phyloP scores from a whole-genome alignment of 805 yeast genomes.

The Clavispora vitiphila region DNA sequence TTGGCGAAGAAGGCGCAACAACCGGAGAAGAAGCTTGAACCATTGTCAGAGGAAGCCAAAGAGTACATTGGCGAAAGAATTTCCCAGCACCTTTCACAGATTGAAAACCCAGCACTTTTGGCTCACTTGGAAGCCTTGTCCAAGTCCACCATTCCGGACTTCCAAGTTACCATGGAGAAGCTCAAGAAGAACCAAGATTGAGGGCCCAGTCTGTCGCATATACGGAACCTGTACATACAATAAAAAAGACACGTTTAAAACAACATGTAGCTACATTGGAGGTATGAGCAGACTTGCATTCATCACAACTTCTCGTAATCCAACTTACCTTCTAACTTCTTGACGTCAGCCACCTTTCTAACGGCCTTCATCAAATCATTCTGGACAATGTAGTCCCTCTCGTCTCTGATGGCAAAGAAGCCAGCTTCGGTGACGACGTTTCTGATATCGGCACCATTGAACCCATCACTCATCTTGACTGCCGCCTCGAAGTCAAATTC shows the following conservation, averaged over 20 bases:
- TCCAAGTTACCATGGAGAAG: constrained; percentile 21
- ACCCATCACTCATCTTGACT: constrained; percentile 98
- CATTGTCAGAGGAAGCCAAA: constrained; percentile 49
- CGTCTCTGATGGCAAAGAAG: constrained; percentile 95
- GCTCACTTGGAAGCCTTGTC: constrained; percentile 39
- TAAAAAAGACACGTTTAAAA: neutral
- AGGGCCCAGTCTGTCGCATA: neutral
- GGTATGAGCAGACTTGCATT: neutral
- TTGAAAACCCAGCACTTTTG: constrained; percentile 31
- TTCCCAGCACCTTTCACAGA: constrained; percentile 34
- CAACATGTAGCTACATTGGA: neutral
- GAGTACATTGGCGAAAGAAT: constrained; percentile 49
- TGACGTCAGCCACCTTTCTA: constrained; percentile 92
- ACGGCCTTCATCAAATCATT: constrained; percentile 97
- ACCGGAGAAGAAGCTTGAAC: constrained; percentile 31
- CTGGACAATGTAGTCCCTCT: constrained; percentile 89
- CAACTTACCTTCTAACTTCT: constrained; percentile 93
- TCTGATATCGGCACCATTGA: constrained; percentile 97
- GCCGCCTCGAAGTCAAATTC: constrained; percentile 96
- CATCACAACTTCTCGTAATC: constrained; percentile 84
- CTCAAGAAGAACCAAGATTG: constrained; percentile 10
- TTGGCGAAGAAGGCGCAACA: constrained; percentile 45
- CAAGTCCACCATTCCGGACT: constrained; percentile 23
- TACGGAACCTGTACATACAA: constrained; percentile 10
- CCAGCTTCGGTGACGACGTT: constrained; percentile 98